Conservation (phyloP, 495 filamentous ascomycete species). For the Penicillium arizonense region DNA sequence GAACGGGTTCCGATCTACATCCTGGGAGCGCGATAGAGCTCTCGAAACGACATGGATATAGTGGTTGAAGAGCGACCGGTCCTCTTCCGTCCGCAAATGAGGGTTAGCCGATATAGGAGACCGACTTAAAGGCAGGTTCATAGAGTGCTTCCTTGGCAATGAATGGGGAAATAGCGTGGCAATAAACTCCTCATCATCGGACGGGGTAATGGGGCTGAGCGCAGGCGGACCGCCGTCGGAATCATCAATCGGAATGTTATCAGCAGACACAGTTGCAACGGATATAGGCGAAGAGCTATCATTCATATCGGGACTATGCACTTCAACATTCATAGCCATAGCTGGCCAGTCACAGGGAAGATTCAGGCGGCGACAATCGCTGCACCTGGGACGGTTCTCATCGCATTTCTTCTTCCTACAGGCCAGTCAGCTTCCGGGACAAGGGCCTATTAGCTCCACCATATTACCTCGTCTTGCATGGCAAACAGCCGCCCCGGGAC, state of each 20-base stretch:
- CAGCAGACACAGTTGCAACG: constrained; percentile 3
- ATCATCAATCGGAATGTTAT: constrained; percentile 6
- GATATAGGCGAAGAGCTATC: constrained; percentile 3
- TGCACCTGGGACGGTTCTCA: constrained; percentile 23
- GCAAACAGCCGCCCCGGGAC: constrained; percentile 26
- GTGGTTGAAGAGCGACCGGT: constrained; percentile 29
- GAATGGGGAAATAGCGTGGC: constrained; percentile 24
- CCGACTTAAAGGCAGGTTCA: not conserved
- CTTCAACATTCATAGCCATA: not conserved
- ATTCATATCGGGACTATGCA: not conserved
- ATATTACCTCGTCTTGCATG: constrained; percentile 29
- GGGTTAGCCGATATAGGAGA: constrained; percentile 19
- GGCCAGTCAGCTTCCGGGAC: not conserved
- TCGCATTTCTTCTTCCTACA: constrained; percentile 31
- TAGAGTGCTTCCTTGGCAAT: not conserved
- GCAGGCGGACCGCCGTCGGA: constrained; percentile 13
- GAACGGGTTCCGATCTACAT: constrained; percentile 28
- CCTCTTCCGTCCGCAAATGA: constrained; percentile 21
- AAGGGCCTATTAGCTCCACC: not conserved
- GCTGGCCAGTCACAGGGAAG: constrained; percentile 21
- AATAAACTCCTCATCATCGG: constrained; percentile 21
- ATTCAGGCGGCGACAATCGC: constrained; percentile 29
- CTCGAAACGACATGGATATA: constrained; percentile 27
- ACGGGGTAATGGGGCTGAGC: constrained; percentile 3
- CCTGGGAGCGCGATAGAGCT: constrained; percentile 23